These are phyloP conservation scores for Canavalia ensiformis DNA, from an alignment of 306 rosid species.

Conservation along the genomic window DNA sequence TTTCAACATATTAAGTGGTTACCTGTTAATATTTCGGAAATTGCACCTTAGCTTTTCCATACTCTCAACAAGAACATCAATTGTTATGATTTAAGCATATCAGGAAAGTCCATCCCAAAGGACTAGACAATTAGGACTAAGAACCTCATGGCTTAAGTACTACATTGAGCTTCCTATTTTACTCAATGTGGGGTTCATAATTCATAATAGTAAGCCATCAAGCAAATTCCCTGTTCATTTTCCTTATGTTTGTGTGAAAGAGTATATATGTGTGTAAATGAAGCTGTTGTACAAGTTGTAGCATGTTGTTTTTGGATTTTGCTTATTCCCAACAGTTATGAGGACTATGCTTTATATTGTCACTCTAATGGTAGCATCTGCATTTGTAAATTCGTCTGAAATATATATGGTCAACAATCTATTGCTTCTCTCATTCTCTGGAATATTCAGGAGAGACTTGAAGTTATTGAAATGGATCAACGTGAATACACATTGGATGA, in stretches of 20 bases:
- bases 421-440: slow-evolving; percentile 40
- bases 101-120: too few relatives aligned
- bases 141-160: too few relatives aligned
- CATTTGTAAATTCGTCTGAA: slow-evolving; percentile 15
- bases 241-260: slow-evolving; percentile 8
- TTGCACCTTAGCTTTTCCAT: too few relatives aligned
- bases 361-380: slow-evolving; percentile 33
- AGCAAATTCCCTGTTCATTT: slow-evolving; percentile 31
- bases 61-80: too few relatives aligned
- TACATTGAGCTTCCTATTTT: too few relatives aligned
- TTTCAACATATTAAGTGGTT: neutral
- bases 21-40: neutral
- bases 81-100: too few relatives aligned
- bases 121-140: too few relatives aligned
- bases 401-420: slow-evolving; percentile 26
- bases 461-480: slow-evolving; percentile 89
- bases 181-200: too few relatives aligned
- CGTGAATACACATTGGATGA: slow-evolving; percentile 96
- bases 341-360: slow-evolving; percentile 26
- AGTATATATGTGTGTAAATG: neutral
- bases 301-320: slow-evolving; percentile 36
- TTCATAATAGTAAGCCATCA: neutral
- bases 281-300: neutral
- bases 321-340: neutral
- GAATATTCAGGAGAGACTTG: slow-evolving; percentile 85